Evolutionary conservation across 2,329 filamentous ascomycete genomes (phyloP).

Genomic region (Beauveria scarabaeidicola): DNA sequence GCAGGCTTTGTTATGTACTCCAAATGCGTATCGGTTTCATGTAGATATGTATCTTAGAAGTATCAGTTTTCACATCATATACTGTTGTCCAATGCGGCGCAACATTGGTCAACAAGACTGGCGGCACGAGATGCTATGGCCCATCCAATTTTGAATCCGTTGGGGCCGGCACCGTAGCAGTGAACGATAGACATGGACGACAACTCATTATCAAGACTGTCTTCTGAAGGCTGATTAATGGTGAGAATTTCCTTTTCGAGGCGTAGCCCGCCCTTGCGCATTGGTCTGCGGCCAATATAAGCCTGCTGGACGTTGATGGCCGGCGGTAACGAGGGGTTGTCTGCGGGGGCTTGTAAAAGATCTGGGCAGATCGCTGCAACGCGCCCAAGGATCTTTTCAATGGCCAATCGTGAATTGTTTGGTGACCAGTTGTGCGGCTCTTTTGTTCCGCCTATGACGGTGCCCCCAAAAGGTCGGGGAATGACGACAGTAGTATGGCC

Average conservation of each 20-base stretch:
- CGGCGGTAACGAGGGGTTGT: neutral
- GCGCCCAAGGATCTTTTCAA: neutral
- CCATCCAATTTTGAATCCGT: conserved; percentile 6
- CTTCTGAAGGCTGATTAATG: neutral
- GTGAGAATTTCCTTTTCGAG: neutral
- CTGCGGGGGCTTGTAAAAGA: neutral
- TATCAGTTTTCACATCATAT: neutral
- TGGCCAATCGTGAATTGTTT: neutral
- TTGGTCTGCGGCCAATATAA: conserved; percentile 7
- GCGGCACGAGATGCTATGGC: neutral
- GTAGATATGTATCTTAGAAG: neutral
- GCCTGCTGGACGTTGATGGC: neutral
- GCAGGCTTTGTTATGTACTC: neutral
- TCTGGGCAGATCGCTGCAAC: neutral
- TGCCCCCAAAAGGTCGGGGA: neutral
- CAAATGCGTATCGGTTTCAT: neutral
- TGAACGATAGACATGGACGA: neutral
- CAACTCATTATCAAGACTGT: neutral
- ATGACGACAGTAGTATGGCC: conserved; percentile 1
- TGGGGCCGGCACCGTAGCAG: conserved; percentile 7
- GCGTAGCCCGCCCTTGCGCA: conserved; percentile 1
- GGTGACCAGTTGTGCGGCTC: conserved; percentile 6
- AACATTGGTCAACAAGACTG: neutral
- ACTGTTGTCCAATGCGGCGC: neutral
- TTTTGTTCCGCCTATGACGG: conserved; percentile 4